phyloP scores from a whole-genome alignment of 1,139 yeast genomes.

The Candida sojae region DNA sequence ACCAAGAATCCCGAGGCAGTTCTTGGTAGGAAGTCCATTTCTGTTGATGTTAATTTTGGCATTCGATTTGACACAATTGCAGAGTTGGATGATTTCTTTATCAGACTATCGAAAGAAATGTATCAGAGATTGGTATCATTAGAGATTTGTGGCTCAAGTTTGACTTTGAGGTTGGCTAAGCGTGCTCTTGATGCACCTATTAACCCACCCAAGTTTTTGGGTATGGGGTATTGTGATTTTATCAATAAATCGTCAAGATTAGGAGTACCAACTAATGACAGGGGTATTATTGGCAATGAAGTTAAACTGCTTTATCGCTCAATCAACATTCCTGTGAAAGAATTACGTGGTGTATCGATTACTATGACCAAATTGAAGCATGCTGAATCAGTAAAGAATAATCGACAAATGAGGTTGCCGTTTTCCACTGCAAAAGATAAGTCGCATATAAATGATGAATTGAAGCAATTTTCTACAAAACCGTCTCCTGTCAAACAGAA shows the following conservation, averaged over 20 bases:
- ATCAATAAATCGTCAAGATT: slow-evolving; percentile 58
- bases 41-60: slow-evolving; percentile 92
- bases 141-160: slow-evolving; percentile 52
- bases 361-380: slow-evolving; percentile 59
- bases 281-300: slow-evolving; percentile 63
- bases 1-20: slow-evolving; percentile 44
- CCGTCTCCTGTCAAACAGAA: slow-evolving; percentile 15
- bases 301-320: slow-evolving; percentile 57
- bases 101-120: slow-evolving; percentile 61
- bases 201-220: slow-evolving; percentile 76
- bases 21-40: slow-evolving; percentile 67
- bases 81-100: slow-evolving; percentile 67
- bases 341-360: slow-evolving; percentile 77
- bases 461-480: slow-evolving; percentile 5
- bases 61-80: slow-evolving; percentile 63
- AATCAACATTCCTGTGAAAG: slow-evolving; percentile 61
- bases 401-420: slow-evolving; percentile 46
- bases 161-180: slow-evolving; percentile 66
- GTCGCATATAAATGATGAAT: slow-evolving; percentile 12
- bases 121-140: slow-evolving; percentile 50
- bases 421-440: slow-evolving; percentile 20
- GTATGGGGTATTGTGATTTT: slow-evolving; percentile 79
- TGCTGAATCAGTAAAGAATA: slow-evolving; percentile 27
- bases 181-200: slow-evolving; percentile 68
- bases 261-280: slow-evolving; percentile 66